These are phyloP conservation scores for Vaccinium darrowii DNA, from an alignment of 148 eudicot species.

Conservation along the genomic window DNA sequence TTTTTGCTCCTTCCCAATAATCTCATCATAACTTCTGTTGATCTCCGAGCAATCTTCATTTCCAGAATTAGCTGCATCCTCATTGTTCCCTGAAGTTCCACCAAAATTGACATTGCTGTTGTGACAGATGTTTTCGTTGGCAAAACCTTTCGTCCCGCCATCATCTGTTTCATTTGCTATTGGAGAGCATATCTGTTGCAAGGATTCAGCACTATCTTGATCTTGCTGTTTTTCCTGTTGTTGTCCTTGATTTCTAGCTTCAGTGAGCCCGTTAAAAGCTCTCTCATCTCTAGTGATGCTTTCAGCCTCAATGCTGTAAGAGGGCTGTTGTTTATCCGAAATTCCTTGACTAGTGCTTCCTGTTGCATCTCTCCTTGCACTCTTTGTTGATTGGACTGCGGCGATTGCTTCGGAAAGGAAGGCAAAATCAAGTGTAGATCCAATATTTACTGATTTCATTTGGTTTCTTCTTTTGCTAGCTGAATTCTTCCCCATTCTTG, in stretches of 20 bases:
- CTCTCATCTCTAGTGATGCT: not conserved
- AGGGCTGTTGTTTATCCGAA: not conserved
- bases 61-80: not conserved
- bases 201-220: not conserved
- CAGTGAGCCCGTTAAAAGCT: not conserved
- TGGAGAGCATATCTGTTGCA: not conserved
- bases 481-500: slow-evolving; percentile 3
- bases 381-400: slow-evolving; percentile 5
- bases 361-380: not conserved
- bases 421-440: slow-evolving; percentile 11
- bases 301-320: not conserved
- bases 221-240: not conserved
- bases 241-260: not conserved
- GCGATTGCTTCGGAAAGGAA: not conserved
- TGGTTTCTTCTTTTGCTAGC: not conserved
- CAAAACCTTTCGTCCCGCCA: not conserved
- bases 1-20: not conserved
- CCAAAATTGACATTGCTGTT: not conserved
- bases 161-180: not conserved
- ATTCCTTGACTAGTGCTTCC: not conserved
- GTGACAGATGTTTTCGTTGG: not conserved
- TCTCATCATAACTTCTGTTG: not conserved
- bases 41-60: slow-evolving; percentile 9
- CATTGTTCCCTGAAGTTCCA: not conserved
- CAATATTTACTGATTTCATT: not conserved